Evolutionary conservation across 352 stramenopile genomes (phyloP).

Genomic region (Phytophthora europaea): DNA sequence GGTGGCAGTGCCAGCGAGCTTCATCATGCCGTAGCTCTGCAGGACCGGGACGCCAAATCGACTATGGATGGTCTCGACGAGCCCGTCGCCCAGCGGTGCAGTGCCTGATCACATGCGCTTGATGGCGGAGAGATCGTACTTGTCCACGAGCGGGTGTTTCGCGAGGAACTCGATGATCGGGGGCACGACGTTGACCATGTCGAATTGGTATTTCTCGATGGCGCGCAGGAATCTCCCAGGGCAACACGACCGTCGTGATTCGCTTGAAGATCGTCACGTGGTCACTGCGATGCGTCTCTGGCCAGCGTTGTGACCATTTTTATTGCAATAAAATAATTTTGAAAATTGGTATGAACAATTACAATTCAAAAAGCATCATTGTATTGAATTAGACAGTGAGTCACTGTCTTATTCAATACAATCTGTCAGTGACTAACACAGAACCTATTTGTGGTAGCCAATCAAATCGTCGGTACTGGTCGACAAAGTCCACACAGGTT

Average conservation of each 20-base stretch:
- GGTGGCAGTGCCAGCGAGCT: constrained; percentile 43
- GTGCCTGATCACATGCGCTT: constrained; percentile 75
- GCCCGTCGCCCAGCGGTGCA: constrained; percentile 80
- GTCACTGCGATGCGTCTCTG: constrained; percentile 94
- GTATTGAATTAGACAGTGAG: no score
- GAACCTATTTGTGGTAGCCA: no score
- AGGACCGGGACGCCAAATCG: constrained; percentile 62
- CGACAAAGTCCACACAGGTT: not conserved
- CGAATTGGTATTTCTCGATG: constrained; percentile 68
- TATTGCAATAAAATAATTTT: no score
- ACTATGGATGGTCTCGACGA: constrained; percentile 63
- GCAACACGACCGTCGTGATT: constrained; percentile 85
- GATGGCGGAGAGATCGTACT: constrained; percentile 88
- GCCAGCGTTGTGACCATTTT: no score
- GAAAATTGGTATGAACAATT: no score
- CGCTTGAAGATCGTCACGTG: constrained; percentile 86
- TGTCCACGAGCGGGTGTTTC: constrained; percentile 88
- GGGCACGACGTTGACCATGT: constrained; percentile 67
- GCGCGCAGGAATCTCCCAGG: constrained; percentile 87
- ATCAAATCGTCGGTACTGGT: no score
- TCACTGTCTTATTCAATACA: no score
- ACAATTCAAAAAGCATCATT: no score
- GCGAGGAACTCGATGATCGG: constrained; percentile 80
- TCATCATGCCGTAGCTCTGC: constrained; percentile 75
- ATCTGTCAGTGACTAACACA: no score